Evolutionary conservation across 768 basidiomycete species (phyloP).

Genomic region (Rhizopogon rudus): DNA sequence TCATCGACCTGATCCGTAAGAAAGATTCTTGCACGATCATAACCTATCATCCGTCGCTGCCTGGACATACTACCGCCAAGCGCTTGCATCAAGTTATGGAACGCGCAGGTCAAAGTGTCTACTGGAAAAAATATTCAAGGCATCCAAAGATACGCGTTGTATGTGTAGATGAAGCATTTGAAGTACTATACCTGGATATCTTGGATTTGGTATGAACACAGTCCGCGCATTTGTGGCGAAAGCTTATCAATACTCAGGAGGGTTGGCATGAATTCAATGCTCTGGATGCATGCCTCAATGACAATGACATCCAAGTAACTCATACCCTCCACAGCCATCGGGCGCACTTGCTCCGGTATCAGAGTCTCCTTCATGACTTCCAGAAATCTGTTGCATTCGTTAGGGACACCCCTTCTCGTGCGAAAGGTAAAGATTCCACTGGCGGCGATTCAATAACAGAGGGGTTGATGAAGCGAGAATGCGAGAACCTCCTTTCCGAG

Average conservation of each 20-base stretch:
- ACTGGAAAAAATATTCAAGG: conserved; percentile 13
- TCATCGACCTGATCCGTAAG: conserved; percentile 32
- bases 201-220: conserved; percentile 34
- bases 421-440: conserved; percentile 20
- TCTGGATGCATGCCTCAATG: conserved; percentile 24
- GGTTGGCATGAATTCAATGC: not conserved
- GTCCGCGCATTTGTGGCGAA: conserved; percentile 8
- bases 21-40: conserved; percentile 23
- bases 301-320: conserved; percentile 35
- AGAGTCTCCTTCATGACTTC: conserved; percentile 44
- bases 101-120: conserved; percentile 28
- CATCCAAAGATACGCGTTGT: conserved; percentile 37
- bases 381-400: conserved; percentile 41
- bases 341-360: conserved; percentile 48
- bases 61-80: conserved; percentile 22
- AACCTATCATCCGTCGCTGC: conserved; percentile 28
- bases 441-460: not conserved
- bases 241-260: not conserved
- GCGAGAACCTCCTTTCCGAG: conserved; percentile 30
- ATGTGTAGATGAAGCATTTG: conserved; percentile 50
- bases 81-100: conserved; percentile 25
- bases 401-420: conserved; percentile 37
- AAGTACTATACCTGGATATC: conserved; percentile 41
- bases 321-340: conserved; percentile 49
- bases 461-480: conserved; percentile 12